Base-by-base conservation (phyloP, 352 stramenopile species). In the Phytophthora lateralis region DNA sequence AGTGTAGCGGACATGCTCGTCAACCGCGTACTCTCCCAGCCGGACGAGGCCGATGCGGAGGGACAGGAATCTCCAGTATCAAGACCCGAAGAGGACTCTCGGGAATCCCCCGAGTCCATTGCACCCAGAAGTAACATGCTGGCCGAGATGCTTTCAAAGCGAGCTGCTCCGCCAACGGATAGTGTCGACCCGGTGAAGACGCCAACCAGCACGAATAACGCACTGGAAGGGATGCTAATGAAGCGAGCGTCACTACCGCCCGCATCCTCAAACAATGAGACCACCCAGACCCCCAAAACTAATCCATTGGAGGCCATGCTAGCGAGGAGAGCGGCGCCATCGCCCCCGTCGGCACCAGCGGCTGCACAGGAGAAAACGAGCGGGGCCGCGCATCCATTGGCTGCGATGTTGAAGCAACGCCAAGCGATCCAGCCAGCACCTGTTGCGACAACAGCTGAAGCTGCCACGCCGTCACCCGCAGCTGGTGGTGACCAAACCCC, bases 261-360 rank as follows among this genome's bases (percentile, higher is more conserved):
- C 3, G 20, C 32, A 6, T 50, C 44, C 1, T 34, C 62, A 11
- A 54, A 29, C 6, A 35, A 58, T 30, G 57, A 62, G 35, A 30
- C 41, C 8, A 38, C 51, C 3, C 38, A 66, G 42, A 57, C 54
- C 12, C 12, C 42, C 6, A 81, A 78, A 44, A 53, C 47, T 21
- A 79, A 79, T 59, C 72, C 72, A 10, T 66, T 84, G 29, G 69
- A 73, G 2, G 57, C 71, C 15, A 84, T 84, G 75, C 69, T 81
- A 17, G 59, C 71, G 6, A 79, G 63, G 55, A 74, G 70, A 49
- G 47, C 50, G 43, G 37, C 58, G 14, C 35, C 63, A 12, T 51
- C 55, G 5, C 24, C 42, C 7, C 17, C 44, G 11, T 7, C 27
- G 6, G 17, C 56, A 49, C 37, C 44, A 14, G 35, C 21, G 2